Conservation (phyloP, 768 basidiomycete genomes). For the Nidula microcarpa region DNA sequence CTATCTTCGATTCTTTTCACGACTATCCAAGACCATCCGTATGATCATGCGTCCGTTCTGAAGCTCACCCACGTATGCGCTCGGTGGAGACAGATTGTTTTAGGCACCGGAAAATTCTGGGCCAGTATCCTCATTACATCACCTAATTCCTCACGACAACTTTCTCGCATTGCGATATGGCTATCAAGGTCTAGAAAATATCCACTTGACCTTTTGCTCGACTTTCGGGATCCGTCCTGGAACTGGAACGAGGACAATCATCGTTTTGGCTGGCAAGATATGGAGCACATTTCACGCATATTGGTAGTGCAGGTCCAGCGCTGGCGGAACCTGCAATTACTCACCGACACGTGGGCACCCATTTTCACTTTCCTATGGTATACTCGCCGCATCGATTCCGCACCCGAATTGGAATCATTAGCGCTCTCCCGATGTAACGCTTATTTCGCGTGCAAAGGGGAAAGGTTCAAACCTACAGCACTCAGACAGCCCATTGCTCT, state of each 20-base stretch:
- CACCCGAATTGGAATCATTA: constrained; percentile 35
- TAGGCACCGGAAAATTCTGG: constrained; percentile 48
- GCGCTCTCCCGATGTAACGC: constrained; percentile 55
- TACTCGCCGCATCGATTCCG: constrained; percentile 24
- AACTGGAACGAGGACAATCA: constrained; percentile 49
- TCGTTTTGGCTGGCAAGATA: constrained; percentile 33
- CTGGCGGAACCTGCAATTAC: constrained; percentile 47
- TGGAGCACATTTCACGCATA: constrained; percentile 42
- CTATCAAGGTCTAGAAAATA: constrained; percentile 40
- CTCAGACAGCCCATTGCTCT: constrained; percentile 37
- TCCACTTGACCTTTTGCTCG: constrained; percentile 50
- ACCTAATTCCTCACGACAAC: constrained; percentile 34
- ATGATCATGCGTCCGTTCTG: background rate
- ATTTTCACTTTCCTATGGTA: constrained; percentile 48
- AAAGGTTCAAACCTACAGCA: constrained; percentile 38
- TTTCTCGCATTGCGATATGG: constrained; percentile 31
- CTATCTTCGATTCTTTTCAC: background rate
- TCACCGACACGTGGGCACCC: constrained; percentile 60
- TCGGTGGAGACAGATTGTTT: constrained; percentile 46
- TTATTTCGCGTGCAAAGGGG: constrained; percentile 44
- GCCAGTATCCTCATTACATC: constrained; percentile 41
- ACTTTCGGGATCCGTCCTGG: constrained; percentile 58
- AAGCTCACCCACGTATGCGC: constrained; percentile 45
- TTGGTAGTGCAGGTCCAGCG: constrained; percentile 41
- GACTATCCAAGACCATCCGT: background rate